Evolutionary conservation across 768 basidiomycete genomes (phyloP).

Genomic region (Antrodiella citrinella): DNA sequence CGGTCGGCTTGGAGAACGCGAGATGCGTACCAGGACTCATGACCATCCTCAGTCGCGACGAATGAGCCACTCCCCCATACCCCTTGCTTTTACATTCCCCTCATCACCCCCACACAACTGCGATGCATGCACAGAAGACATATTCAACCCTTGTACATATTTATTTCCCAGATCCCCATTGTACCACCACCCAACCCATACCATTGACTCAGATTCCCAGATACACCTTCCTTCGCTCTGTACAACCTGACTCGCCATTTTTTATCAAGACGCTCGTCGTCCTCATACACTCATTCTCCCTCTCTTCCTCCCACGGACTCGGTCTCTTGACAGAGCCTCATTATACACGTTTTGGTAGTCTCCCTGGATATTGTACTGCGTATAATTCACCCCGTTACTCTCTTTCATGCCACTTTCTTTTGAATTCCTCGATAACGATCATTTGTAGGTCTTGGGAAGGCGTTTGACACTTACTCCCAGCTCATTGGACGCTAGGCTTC

Average conservation of each 20-base stretch:
- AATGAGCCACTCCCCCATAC: slow-evolving; percentile 4
- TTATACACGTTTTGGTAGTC: no score
- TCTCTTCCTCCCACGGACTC: background rate
- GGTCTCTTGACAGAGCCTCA: no score
- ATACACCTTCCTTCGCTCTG: background rate
- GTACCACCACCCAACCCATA: background rate
- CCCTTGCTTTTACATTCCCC: background rate
- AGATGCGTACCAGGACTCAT: slow-evolving; percentile 64
- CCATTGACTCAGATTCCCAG: background rate
- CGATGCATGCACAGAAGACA: background rate
- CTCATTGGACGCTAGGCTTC: no score
- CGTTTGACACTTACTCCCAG: no score
- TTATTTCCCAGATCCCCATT: background rate
- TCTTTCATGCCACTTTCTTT: no score
- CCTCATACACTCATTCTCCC: background rate
- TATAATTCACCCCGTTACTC: background rate
- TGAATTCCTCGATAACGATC: no score
- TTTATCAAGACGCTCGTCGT: background rate
- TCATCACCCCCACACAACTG: background rate
- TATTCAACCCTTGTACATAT: background rate
- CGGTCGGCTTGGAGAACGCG: slow-evolving; percentile 54
- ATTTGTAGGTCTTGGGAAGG: no score
- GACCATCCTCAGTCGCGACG: slow-evolving; percentile 49
- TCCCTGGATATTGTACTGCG: background rate
- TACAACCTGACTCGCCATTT: background rate